These are phyloP conservation scores for Auricularia sp. DNA, from an alignment of 768 basidiomycete species.

Conservation along the genomic window DNA sequence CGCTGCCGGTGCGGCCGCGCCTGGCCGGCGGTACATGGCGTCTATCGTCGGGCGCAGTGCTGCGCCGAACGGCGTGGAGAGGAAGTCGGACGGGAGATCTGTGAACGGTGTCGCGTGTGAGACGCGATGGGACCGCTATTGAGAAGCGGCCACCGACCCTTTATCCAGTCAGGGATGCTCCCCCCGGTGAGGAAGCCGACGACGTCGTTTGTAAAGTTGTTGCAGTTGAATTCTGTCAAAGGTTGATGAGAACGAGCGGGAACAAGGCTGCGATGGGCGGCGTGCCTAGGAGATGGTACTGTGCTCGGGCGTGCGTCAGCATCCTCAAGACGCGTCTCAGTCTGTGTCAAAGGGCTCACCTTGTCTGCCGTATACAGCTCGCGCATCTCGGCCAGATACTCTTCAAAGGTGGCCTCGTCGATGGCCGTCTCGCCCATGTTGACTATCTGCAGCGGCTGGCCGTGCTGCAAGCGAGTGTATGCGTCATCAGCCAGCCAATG, in stretches of 20 bases:
- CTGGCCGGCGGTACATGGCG: slow-evolving; percentile 65
- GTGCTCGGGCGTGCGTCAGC: background rate
- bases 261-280: background rate
- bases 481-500: background rate
- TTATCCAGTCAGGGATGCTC: slow-evolving; percentile 73
- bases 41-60: slow-evolving; percentile 86
- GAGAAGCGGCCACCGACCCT: slow-evolving; percentile 35
- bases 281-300: slow-evolving; percentile 82
- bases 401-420: slow-evolving; percentile 76
- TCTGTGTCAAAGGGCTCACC: slow-evolving; percentile 29
- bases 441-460: slow-evolving; percentile 55
- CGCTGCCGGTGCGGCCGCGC: slow-evolving; percentile 24
- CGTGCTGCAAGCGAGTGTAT: slow-evolving; percentile 42
- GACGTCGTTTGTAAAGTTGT: slow-evolving; percentile 85
- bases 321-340: background rate
- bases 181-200: slow-evolving; percentile 79
- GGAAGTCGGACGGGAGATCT: slow-evolving; percentile 76
- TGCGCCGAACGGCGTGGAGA: slow-evolving; percentile 81
- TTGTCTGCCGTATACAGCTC: slow-evolving; percentile 84
- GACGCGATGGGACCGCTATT: background rate
- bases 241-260: background rate
- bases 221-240: slow-evolving; percentile 81
- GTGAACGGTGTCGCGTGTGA: background rate
- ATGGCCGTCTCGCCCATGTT: slow-evolving; percentile 72
- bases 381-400: slow-evolving; percentile 68